phyloP scores from a whole-genome alignment of 75 land plant genomes.

The Selaginella tamariscina region DNA sequence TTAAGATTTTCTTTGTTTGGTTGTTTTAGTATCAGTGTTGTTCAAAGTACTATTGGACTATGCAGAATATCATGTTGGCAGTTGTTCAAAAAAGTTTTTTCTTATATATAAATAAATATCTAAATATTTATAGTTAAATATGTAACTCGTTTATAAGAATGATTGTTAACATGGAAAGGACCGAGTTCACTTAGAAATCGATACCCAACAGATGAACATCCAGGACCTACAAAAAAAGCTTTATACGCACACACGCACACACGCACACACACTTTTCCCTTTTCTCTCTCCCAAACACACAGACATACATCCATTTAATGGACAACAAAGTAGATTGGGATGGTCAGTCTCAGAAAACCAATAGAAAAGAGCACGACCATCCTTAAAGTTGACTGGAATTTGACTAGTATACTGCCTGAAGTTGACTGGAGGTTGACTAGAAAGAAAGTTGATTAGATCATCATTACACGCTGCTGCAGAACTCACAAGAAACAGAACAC shows the following conservation, averaged over 20 bases:
- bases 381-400: conserved; percentile 41
- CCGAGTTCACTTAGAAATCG: conserved; percentile 65
- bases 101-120: too few species aligned
- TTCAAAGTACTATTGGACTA: too few species aligned
- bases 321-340: conserved; percentile 25
- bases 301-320: conserved; percentile 79
- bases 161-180: conserved; percentile 41
- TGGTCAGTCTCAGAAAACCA: conserved; percentile 66
- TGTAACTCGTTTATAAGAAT: conserved; percentile 42
- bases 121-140: too few species aligned
- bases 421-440: conserved; percentile 55
- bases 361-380: conserved; percentile 77
- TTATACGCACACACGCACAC: neutral
- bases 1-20: too few species aligned
- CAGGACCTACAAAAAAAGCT: conserved; percentile 58
- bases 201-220: conserved; percentile 70
- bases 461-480: too few species aligned
- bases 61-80: too few species aligned
- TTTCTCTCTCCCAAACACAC: neutral
- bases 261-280: neutral
- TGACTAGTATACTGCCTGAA: conserved; percentile 78
- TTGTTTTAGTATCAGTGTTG: too few species aligned
- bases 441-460: too few species aligned
- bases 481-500: too few species aligned
- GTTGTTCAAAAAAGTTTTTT: too few species aligned